Base-by-base conservation (phyloP, 805 yeast genomes). In the Wickerhamomyces silvicola region DNA sequence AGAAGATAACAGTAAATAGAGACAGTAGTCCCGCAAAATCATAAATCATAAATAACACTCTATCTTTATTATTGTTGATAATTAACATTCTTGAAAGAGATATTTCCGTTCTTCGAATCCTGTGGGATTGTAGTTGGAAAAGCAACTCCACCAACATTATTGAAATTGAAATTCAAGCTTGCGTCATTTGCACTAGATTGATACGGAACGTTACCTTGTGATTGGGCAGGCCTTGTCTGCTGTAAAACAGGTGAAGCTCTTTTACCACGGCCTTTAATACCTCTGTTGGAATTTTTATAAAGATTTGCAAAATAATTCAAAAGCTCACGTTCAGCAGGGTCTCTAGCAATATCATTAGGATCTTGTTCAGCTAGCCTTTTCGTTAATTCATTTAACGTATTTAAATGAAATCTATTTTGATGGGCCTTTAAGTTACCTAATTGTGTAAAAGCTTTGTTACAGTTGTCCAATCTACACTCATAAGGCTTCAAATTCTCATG, bases 371-470 rank as follows among this genome's bases (percentile, higher is more conserved):
- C 87, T 39, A 82, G 58, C 43, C 68, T 73, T 37, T 66, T 72
- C 2, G 94, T 83, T 52, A 87, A 62, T 20, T 63, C 64, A 43
- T 75, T 75, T 41, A 90, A 64, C 0, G 94, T 78, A 11, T 72
- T 73, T 42, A 77, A 58, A 56, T 87, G 97, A 52, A 87, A 86
- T 46, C 88, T 68, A 58, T 88, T 90, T 53, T 88, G 97, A 57
- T 90, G 97, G 2, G 94, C 83, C 58, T 90, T 88, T 65, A 88
- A 69, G 51, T 88, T 88, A 4, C 97, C 97, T 46, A 88, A 66
- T 61, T 88, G 97, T 1, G 96, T 83, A 50, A 88, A 88, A 5
- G 81, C 70, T 60, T 86, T 87, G 43, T 73, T 77, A 60, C 97
- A 88, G 37, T 70, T 67, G 55, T 86, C 95, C 38, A 88, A 66